Evolutionary conservation across 139 green algal species (phyloP).

Genomic region (Chlorella vulgaris): DNA sequence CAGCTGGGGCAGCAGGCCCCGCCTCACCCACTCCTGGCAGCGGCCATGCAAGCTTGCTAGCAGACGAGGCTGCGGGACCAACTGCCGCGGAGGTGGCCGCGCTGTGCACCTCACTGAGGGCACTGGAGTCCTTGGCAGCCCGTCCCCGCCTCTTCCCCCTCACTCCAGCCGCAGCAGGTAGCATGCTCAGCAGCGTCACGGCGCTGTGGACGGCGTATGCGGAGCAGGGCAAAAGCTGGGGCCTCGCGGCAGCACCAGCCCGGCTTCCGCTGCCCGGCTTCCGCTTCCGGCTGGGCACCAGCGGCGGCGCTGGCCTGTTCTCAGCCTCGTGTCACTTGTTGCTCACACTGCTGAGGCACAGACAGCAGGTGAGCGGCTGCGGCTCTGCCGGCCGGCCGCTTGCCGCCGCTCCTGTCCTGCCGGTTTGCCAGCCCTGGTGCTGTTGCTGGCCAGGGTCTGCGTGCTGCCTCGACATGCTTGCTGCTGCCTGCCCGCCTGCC

Average conservation of each 20-base stretch:
- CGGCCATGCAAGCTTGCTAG: neutral
- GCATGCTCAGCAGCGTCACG: conserved; percentile 15
- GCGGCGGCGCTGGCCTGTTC: conserved; percentile 24
- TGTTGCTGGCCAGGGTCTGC: too few relatives aligned
- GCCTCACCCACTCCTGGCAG: too few relatives aligned
- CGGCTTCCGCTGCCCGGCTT: conserved; percentile 4
- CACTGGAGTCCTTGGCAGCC: conserved; percentile 37
- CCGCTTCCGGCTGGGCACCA: neutral
- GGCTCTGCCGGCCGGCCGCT: too few relatives aligned
- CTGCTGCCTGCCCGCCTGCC: too few relatives aligned
- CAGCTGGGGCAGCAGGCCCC: neutral
- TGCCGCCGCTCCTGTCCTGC: neutral
- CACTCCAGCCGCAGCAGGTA: neutral
- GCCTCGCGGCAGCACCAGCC: too few relatives aligned
- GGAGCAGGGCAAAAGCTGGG: neutral
- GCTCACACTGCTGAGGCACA: conserved; percentile 34
- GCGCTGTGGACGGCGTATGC: conserved; percentile 16
- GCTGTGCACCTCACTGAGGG: conserved; percentile 37
- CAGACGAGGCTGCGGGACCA: neutral
- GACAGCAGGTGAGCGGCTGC: conserved; percentile 1
- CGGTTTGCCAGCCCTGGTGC: too few relatives aligned
- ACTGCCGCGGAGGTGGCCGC: conserved; percentile 7
- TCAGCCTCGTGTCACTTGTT: conserved; percentile 30
- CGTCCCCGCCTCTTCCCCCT: conserved; percentile 28
- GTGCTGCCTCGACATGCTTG: too few relatives aligned